Conservation (phyloP, 2,329 filamentous ascomycete species). For the Colletotrichum destructivum region DNA sequence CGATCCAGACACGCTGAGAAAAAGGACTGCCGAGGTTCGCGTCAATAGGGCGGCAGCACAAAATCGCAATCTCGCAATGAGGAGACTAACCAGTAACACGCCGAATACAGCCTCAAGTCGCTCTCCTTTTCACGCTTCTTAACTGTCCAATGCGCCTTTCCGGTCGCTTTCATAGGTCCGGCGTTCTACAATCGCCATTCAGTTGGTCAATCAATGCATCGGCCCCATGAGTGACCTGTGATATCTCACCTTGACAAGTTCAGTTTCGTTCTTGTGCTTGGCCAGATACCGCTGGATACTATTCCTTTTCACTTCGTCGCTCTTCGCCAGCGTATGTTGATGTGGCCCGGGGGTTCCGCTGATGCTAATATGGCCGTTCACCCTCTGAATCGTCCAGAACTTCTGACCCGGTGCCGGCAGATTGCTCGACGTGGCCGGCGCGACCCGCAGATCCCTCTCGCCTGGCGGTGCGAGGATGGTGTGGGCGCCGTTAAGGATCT, state of each 20-base stretch:
- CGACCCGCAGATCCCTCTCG: conserved; percentile 39
- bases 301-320: conserved; percentile 86
- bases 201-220: not conserved
- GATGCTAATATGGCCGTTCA: conserved; percentile 81
- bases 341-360: conserved; percentile 81
- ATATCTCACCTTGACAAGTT: conserved; percentile 75
- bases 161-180: conserved; percentile 75
- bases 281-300: conserved; percentile 78
- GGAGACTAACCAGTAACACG: conserved; percentile 81
- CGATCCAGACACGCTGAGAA: conserved; percentile 91
- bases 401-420: conserved; percentile 54
- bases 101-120: conserved; percentile 83
- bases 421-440: conserved; percentile 42
- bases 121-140: conserved; percentile 79
- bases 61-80: conserved; percentile 33
- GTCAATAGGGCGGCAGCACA: conserved; percentile 75
- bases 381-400: conserved; percentile 82
- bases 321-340: conserved; percentile 80
- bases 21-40: conserved; percentile 72
- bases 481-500: conserved; percentile 42
- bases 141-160: conserved; percentile 77
- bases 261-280: conserved; percentile 76
- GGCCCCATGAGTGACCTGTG: not conserved
- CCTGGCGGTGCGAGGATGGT: conserved; percentile 43
- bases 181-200: conserved; percentile 21